These are phyloP conservation scores for Lasiosphaeria hispida DNA, from an alignment of 495 filamentous ascomycete genomes.

Conservation along the genomic window DNA sequence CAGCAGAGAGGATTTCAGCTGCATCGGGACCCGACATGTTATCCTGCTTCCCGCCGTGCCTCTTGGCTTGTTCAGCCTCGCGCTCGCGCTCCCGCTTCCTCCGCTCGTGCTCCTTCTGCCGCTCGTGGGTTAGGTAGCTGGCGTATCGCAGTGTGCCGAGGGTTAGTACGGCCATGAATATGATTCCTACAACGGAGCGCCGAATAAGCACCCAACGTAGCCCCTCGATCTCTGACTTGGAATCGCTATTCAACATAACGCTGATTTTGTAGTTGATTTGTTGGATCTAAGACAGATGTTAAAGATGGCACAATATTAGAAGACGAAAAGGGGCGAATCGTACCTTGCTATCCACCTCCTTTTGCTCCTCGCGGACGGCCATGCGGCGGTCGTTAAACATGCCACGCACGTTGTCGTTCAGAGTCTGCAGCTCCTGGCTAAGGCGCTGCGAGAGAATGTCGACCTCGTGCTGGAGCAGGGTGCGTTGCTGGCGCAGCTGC, in stretches of 20 bases:
- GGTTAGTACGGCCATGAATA: slow-evolving; percentile 51
- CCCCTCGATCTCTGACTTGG: slow-evolving; percentile 86
- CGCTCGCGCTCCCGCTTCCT: slow-evolving; percentile 23
- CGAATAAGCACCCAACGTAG: slow-evolving; percentile 87
- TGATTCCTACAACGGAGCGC: slow-evolving; percentile 78
- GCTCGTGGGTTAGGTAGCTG: slow-evolving; percentile 43
- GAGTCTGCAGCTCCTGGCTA: slow-evolving; percentile 69
- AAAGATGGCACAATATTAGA: background rate
- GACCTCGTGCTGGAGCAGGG: slow-evolving; percentile 85
- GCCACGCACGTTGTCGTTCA: slow-evolving; percentile 89
- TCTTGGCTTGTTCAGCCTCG: slow-evolving; percentile 30
- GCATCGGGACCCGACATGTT: slow-evolving; percentile 37
- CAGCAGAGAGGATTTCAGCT: slow-evolving; percentile 45
- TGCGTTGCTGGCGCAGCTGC: slow-evolving; percentile 74
- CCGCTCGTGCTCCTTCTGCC: slow-evolving; percentile 38
- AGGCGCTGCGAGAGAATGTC: slow-evolving; percentile 84
- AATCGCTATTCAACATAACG: slow-evolving; percentile 77
- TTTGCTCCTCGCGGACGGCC: slow-evolving; percentile 80
- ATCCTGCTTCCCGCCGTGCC: slow-evolving; percentile 38
- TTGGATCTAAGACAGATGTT: slow-evolving; percentile 60
- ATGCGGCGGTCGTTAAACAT: slow-evolving; percentile 97
- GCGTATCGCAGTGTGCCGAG: slow-evolving; percentile 50
- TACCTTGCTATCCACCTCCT: slow-evolving; percentile 71
- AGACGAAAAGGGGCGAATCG: slow-evolving; percentile 18
- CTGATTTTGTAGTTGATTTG: slow-evolving; percentile 94